Percentiles rank a stretch among this genome's conserved stretches.
Conservation (phyloP, 129 eudicot genomes). For the Tagetes erecta region DNA sequence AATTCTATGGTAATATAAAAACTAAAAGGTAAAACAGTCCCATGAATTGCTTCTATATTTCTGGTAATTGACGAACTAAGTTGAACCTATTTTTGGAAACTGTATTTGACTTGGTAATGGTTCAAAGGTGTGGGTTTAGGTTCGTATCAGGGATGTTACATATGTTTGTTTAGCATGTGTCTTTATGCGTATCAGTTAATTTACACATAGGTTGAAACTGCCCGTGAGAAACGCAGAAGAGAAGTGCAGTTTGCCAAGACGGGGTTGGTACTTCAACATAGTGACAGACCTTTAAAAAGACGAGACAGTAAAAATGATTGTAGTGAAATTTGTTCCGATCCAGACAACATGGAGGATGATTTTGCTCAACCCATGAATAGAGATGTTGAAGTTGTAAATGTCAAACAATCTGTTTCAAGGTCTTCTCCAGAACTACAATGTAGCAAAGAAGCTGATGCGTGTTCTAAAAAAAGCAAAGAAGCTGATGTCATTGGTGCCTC, state of each 20-base stretch:
- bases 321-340: conserved; percentile 3
- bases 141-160: too few species aligned
- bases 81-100: too few species aligned
- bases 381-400: conserved; percentile 26
- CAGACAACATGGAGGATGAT: conserved; percentile 10
- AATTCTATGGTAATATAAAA: too few species aligned
- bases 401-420: conserved; percentile 4
- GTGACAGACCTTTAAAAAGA: conserved; percentile 53
- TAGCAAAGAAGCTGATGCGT: conserved; percentile 22
- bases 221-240: conserved; percentile 78
- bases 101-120: too few species aligned
- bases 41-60: too few species aligned
- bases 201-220: conserved; percentile 63
- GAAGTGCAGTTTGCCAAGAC: conserved; percentile 77
- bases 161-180: too few species aligned
- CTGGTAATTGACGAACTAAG: too few species aligned
- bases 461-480: background rate
- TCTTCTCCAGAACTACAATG: conserved; percentile 30
- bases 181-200: background rate
- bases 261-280: conserved; percentile 60
- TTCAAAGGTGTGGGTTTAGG: too few species aligned
- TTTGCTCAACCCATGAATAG: conserved; percentile 23
- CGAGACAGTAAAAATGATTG: conserved; percentile 25
- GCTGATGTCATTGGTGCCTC: conserved; percentile 23
- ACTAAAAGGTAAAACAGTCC: too few species aligned